Evolutionary conservation across 805 yeast genomes (phyloP).

Genomic region (Metschnikowia gelsemii): DNA sequence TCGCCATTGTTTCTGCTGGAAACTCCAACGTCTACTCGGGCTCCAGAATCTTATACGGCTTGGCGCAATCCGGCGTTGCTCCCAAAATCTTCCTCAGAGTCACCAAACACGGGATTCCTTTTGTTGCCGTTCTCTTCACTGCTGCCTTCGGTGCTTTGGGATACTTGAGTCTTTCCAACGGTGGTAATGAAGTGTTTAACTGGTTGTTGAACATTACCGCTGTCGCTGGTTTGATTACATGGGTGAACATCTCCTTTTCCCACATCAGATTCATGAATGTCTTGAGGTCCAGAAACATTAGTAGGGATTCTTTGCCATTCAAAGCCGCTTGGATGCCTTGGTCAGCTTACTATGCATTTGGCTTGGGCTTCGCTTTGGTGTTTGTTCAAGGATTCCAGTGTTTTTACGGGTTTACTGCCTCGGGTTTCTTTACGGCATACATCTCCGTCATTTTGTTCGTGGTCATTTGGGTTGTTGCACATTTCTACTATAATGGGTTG

Average conservation of each 20-base stretch:
- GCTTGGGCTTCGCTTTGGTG: conserved; percentile 53
- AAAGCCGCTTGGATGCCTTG: conserved; percentile 72
- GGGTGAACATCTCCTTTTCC: conserved; percentile 64
- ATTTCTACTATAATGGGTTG: conserved; percentile 48
- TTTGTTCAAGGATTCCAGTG: conserved; percentile 72
- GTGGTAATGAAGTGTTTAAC: conserved; percentile 59
- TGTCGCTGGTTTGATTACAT: conserved; percentile 70
- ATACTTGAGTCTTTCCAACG: conserved; percentile 52
- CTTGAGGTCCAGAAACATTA: conserved; percentile 58
- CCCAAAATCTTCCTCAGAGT: conserved; percentile 52
- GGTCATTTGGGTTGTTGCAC: conserved; percentile 55
- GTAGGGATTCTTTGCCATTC: conserved; percentile 70
- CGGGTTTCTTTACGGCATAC: conserved; percentile 67
- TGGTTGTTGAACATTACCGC: conserved; percentile 79
- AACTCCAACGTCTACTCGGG: conserved; percentile 74
- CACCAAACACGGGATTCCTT: conserved; percentile 62
- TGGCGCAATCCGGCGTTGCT: conserved; percentile 59
- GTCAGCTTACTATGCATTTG: conserved; percentile 61
- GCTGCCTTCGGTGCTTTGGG: conserved; percentile 64
- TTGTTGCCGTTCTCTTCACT: conserved; percentile 53
- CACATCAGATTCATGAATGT: conserved; percentile 72
- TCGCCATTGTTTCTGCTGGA: conserved; percentile 74
- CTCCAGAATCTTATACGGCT: conserved; percentile 64
- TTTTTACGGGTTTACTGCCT: conserved; percentile 55
- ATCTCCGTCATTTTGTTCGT: conserved; percentile 64